Evolutionary conservation across 192 early-diverging fungal genomes (phyloP), one percentile per base, ranked within the genome.

Genomic region (Coemansia sp.): DNA sequence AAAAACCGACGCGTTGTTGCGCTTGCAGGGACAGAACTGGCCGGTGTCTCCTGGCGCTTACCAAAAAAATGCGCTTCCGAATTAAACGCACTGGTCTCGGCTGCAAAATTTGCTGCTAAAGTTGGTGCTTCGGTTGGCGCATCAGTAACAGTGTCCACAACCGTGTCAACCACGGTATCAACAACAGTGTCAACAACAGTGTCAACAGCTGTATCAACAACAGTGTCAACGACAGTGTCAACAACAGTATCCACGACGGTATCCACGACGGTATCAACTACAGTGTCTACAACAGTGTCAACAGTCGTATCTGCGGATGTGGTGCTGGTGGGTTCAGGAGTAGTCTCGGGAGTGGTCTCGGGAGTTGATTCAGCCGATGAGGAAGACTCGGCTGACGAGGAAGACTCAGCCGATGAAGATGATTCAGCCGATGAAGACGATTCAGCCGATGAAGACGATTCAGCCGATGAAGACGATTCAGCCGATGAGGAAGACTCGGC

Each of bases 121-220:
- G 41, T 25, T 38, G 36, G 13, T 24, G 42, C 27, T 18, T 20
- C 24, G 19, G 42, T 44, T 1, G 30, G 15, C 3, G 29, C 33
- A 18, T 19, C 29, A 30, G 45, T 47, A 33, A 46, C 45, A 18
- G 45, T 46, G 30, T 29, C 45, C 3, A 29, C 45, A 46, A 46
- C 45, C 1, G 28, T 46, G 15, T 33, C 45, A 9, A 33, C 30
- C 2, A 33, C 45, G 18, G 45, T 33, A 19, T 33, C 45, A 29
- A 29, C 15, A 33, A 32, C 45, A 7, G 45, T 46, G 29, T 29
- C 45, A 1, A 29, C 45, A 32, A 33, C 45, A 33, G 28, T 46
- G 45, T 33, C 45, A n/a, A 6, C 14, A 27, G 25, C 45, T 32
- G 29, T 46, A 28, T n/a, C n/a, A n/a, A n/a, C n/a, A n/a, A n/a